Conservation (phyloP, 805 yeast genomes). For the Tetrapisispora nanseiensis region DNA sequence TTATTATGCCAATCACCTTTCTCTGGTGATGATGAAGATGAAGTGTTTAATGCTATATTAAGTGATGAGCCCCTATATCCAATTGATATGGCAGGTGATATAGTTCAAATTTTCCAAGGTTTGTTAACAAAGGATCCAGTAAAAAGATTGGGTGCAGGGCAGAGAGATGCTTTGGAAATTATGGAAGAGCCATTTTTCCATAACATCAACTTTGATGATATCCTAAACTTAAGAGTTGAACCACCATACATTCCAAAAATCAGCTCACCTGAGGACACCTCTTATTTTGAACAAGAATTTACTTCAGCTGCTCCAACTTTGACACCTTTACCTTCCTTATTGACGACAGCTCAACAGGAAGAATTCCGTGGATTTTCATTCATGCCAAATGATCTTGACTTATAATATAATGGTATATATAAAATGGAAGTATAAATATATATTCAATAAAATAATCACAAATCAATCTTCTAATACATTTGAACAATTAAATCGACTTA, state of each 20-base stretch:
- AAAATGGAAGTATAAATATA: neutral
- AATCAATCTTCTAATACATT: too few species aligned
- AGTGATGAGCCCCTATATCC: slow-evolving; percentile 96
- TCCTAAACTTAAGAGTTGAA: slow-evolving; percentile 55
- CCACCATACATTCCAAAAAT: slow-evolving; percentile 91
- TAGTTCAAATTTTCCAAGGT: slow-evolving; percentile 88
- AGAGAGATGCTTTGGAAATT: slow-evolving; percentile 82
- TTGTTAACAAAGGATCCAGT: slow-evolving; percentile 82
- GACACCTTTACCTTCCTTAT: slow-evolving; percentile 85
- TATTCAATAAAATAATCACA: neutral
- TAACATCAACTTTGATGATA: slow-evolving; percentile 84
- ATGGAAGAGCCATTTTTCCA: slow-evolving; percentile 93
- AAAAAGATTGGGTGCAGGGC: slow-evolving; percentile 77
- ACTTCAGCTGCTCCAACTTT: slow-evolving; percentile 89
- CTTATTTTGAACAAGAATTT: slow-evolving; percentile 89
- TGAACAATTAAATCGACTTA: too few species aligned
- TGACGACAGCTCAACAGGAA: slow-evolving; percentile 84
- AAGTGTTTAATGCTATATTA: slow-evolving; percentile 90
- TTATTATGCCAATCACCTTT: slow-evolving; percentile 92
- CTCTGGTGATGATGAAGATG: slow-evolving; percentile 95
- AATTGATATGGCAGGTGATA: slow-evolving; percentile 93
- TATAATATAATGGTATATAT: slow-evolving; percentile 14
- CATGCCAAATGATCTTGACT: slow-evolving; percentile 48
- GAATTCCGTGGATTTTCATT: slow-evolving; percentile 96
- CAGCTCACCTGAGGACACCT: slow-evolving; percentile 78